These are phyloP conservation scores for Xylaria longipes DNA, from an alignment of 495 filamentous ascomycete species.

Conservation along the genomic window DNA sequence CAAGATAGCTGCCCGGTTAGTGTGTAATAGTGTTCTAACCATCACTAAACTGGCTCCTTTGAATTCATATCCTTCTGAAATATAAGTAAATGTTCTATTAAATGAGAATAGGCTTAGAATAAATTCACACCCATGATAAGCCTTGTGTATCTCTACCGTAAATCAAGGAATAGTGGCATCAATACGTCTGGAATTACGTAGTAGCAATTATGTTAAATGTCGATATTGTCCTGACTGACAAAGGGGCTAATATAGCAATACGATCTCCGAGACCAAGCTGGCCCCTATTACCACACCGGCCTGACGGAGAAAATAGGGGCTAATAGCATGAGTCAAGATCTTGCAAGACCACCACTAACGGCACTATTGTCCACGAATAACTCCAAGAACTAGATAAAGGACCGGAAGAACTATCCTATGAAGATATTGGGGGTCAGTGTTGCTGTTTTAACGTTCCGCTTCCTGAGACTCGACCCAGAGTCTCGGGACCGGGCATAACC, in stretches of 20 bases:
- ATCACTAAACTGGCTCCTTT: not conserved
- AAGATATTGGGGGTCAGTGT: not conserved
- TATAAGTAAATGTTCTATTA: not conserved
- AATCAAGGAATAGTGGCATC: not conserved
- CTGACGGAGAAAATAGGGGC: not conserved
- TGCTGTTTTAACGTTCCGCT: not conserved
- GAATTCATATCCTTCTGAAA: not conserved
- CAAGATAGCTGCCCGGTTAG: not conserved
- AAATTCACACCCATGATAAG: not conserved
- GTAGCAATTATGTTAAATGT: not conserved
- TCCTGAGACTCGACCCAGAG: not conserved
- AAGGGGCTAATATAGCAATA: not conserved
- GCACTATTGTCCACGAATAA: not conserved
- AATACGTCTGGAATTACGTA: not conserved
- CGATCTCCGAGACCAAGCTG: not conserved
- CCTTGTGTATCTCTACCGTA: not conserved
- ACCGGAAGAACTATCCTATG: not conserved
- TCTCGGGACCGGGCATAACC: not conserved
- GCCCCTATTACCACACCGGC: not conserved
- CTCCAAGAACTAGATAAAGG: not conserved
- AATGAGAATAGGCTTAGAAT: not conserved
- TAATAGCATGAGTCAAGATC: not conserved
- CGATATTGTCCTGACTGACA: not conserved
- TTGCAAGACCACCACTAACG: not conserved
- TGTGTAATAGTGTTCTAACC: not conserved